Percentiles rank a stretch among this genome's conserved stretches.
Conservation (phyloP, 352 stramenopile genomes). For the Phytophthora palmivora region DNA sequence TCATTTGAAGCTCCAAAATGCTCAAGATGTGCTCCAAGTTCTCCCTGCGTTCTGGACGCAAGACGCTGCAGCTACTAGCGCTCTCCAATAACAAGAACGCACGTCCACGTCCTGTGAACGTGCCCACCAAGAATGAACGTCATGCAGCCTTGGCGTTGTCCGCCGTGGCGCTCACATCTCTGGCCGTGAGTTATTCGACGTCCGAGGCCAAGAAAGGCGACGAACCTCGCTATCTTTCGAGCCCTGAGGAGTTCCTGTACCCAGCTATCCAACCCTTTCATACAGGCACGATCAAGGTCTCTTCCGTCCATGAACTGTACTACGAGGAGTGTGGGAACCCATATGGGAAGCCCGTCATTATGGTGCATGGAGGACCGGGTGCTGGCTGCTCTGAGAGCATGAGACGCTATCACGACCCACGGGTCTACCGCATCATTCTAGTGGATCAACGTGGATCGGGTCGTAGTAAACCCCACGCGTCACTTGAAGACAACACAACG, state of each 20-base stretch:
- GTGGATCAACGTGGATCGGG: constrained; percentile 95
- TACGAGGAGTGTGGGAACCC: constrained; percentile 92
- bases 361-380: constrained; percentile 94
- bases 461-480: constrained; percentile 86
- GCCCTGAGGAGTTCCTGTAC: constrained; percentile 80
- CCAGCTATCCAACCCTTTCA: constrained; percentile 86
- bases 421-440: constrained; percentile 93
- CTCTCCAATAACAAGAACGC: constrained; percentile 30
- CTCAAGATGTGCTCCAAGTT: constrained; percentile 30
- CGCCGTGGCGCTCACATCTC: constrained; percentile 31
- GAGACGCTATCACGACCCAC: constrained; percentile 93
- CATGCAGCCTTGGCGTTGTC: constrained; percentile 35
- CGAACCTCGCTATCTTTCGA: constrained; percentile 47
- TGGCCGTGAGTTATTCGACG: constrained; percentile 38
- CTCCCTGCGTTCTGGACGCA: constrained; percentile 20
- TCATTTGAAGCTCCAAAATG: constrained; percentile 25
- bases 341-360: constrained; percentile 91
- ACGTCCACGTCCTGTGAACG: constrained; percentile 28
- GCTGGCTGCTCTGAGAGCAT: constrained; percentile 89
- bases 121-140: constrained; percentile 26
- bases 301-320: constrained; percentile 87
- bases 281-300: constrained; percentile 82
- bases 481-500: constrained; percentile 92
- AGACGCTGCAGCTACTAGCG: constrained; percentile 41
- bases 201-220: constrained; percentile 23